A percentile compares a stretch with the other conserved stretches of the same genome.
Conservation (phyloP, 805 yeast species). For the Saccharomycopsis schoenii region DNA sequence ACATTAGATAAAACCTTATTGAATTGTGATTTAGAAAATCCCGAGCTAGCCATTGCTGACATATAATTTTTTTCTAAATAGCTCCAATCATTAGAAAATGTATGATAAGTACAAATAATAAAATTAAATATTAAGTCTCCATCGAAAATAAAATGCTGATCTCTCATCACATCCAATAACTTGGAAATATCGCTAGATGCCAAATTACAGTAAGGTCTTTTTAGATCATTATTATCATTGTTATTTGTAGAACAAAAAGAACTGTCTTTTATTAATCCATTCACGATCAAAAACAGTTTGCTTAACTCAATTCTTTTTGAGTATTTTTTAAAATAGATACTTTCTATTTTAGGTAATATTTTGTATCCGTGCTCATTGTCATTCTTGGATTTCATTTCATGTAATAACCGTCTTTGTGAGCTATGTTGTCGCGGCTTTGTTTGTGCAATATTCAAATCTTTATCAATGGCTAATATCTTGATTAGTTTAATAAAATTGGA, state of each 20-base stretch:
- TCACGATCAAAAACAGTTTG: background rate
- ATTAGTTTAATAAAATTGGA: constrained; percentile 3
- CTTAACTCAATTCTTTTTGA: background rate
- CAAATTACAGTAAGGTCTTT: background rate
- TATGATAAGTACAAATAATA: background rate
- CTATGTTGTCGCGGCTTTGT: background rate
- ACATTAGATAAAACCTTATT: background rate
- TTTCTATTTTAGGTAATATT: background rate
- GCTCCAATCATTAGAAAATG: background rate
- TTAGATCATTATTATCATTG: background rate
- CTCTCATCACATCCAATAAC: background rate
- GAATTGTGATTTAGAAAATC: background rate
- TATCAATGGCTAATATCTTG: constrained; percentile 10
- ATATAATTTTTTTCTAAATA: background rate
- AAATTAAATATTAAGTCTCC: background rate
- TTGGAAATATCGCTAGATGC: background rate
- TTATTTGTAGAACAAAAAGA: background rate
- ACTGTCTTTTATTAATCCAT: background rate
- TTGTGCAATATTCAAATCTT: background rate
- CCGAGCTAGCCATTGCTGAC: background rate
- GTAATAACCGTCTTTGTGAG: background rate
- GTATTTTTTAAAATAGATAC: background rate
- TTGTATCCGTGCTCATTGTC: background rate
- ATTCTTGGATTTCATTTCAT: background rate
- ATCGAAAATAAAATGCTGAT: background rate